Evolutionary conservation across 306 rosid genomes (phyloP), one percentile per base, ranked within the genome.

Genomic region (Erythrophleum fordii): DNA sequence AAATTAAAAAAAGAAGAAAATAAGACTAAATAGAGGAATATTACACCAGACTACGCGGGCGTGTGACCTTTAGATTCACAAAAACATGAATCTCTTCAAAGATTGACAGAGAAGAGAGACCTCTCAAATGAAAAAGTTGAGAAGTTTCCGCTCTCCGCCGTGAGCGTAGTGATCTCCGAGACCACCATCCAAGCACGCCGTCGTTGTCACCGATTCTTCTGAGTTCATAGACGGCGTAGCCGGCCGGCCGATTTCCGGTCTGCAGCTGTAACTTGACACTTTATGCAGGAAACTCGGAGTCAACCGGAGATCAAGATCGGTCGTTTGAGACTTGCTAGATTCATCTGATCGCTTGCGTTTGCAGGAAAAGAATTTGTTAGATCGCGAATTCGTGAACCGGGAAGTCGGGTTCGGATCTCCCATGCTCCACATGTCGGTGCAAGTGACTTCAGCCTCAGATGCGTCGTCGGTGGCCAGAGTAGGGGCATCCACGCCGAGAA

Each of bases 161-260:
- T 49, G 49, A 58, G 45, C 69, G 13, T 73, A 77, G 9, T 77
- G 84, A 76, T 86, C 93, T 13, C 82, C 85, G 8, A 81, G 23
- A 49, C 89, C 84, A 68, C 87, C 82, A 1, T 92, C 97, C 81
- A 90, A 87, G 77, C 97, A 89, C 69, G 80, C 79, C 46, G 89
- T 83, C 41, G 94, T 95, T 22, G 93, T 89, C 55, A 71, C 97
- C 1, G 99, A 95, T 73, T 93, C 99, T 72, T 90, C 99, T 0
- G 99, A 95, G 72, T 90, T 93, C 95, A 93, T 90, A 18, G 97
- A 95, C 78, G 98, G 98, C 39, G 96, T 84, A 0, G 87, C 94
- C 49, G 91, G 86, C 46, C 97, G 90, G 23, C 86, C 88, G 84
- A 65, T 77, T 35, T 92, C 98, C 45, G 69, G 66, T 22, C 82